phyloP scores from a whole-genome alignment of 2,329 filamentous ascomycete species.

The Talaromyces rugulosus region DNA sequence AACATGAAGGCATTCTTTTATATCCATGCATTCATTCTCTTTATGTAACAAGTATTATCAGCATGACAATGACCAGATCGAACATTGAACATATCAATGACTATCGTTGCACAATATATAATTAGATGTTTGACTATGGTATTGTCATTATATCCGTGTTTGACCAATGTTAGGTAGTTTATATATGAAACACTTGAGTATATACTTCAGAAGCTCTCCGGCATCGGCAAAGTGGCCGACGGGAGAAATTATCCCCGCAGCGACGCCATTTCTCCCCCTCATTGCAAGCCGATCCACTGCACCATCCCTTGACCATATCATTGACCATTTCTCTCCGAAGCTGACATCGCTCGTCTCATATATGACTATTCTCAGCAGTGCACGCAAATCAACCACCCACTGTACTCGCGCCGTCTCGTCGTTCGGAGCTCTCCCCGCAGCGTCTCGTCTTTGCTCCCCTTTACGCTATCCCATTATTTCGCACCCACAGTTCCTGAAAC shows the following conservation, averaged over 20 bases:
- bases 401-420: neutral
- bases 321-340: neutral
- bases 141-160: too few relatives aligned
- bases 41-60: too few relatives aligned
- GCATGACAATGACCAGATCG: too few relatives aligned
- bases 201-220: neutral
- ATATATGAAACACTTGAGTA: neutral
- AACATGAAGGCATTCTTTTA: neutral
- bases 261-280: neutral
- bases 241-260: neutral
- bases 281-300: neutral
- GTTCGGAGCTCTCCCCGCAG: conserved; percentile 8
- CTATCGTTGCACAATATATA: too few relatives aligned
- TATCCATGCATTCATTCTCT: too few relatives aligned
- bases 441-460: neutral
- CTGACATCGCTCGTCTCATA: neutral
- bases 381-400: conserved; percentile 1
- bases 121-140: too few relatives aligned
- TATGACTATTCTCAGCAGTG: conserved; percentile 7
- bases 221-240: neutral
- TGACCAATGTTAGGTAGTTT: too few relatives aligned
- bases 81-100: too few relatives aligned
- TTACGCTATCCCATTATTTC: neutral
- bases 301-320: neutral
- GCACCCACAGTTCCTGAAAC: conserved; percentile 11